Conservation (phyloP, 1,284 basidiomycete species). For the Melampsora americana region DNA sequence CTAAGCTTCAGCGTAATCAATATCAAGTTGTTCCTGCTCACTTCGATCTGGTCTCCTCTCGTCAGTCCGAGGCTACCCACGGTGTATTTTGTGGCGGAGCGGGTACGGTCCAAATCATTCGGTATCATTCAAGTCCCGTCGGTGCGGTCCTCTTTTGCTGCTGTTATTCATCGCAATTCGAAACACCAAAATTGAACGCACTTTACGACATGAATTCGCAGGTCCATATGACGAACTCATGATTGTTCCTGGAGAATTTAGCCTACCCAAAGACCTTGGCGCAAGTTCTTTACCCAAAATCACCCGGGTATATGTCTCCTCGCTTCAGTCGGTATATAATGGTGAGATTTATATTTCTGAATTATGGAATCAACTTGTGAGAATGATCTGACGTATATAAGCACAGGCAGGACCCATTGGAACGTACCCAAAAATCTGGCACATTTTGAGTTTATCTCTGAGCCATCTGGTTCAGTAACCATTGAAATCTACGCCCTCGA, state of each 20-base stretch:
- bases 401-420: constrained; percentile 22
- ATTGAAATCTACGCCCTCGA: constrained; percentile 15
- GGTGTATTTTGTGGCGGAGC: constrained; percentile 14
- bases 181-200: too few relatives aligned
- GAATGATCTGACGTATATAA: background rate
- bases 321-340: constrained; percentile 20
- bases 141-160: too few relatives aligned
- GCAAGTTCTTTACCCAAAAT: background rate
- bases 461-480: background rate
- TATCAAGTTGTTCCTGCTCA: background rate
- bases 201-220: background rate
- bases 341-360: too few relatives aligned
- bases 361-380: background rate
- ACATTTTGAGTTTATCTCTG: constrained; percentile 15
- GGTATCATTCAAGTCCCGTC: constrained; percentile 8
- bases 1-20: too few relatives aligned
- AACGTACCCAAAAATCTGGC: constrained; percentile 33
- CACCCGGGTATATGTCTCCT: constrained; percentile 29
- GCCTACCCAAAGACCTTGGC: background rate
- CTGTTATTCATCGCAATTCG: too few relatives aligned
- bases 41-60: constrained; percentile 14
- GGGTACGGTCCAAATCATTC: constrained; percentile 23
- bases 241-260: constrained; percentile 22
- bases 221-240: constrained; percentile 37
- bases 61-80: background rate